These are phyloP conservation scores for Leptodontidium sp. DNA, from an alignment of 2,329 filamentous ascomycete species.

Conservation along the genomic window DNA sequence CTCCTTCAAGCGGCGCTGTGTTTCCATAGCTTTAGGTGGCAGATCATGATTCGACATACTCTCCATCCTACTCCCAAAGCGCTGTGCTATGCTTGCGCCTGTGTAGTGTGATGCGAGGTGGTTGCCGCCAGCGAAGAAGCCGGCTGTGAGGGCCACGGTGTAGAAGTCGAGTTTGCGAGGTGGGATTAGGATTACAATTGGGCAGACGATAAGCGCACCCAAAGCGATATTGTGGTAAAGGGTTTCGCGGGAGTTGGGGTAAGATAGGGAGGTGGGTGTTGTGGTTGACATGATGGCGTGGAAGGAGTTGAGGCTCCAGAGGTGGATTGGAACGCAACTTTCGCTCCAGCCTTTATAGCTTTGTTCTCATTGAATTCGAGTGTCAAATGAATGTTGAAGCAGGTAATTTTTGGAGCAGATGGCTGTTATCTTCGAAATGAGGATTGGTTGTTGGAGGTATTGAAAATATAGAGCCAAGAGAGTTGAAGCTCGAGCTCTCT, in stretches of 20 bases:
- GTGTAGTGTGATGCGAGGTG: constrained; percentile 44
- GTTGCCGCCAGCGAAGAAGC: constrained; percentile 44
- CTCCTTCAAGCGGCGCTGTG: constrained; percentile 37
- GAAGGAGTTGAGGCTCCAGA: neutral
- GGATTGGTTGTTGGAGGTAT: no score
- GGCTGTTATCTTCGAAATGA: no score
- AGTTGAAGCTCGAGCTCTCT: no score
- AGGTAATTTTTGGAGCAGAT: no score
- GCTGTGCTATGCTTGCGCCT: constrained; percentile 39
- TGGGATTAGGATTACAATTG: constrained; percentile 61
- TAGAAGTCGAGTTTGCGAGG: constrained; percentile 69
- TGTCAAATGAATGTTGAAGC: no score
- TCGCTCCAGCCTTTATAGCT: no score
- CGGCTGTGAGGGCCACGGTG: constrained; percentile 60
- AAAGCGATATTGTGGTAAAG: constrained; percentile 49
- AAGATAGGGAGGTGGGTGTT: constrained; percentile 19
- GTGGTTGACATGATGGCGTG: constrained; percentile 27
- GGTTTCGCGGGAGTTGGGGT: constrained; percentile 16
- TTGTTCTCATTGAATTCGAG: no score
- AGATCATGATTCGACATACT: constrained; percentile 22
- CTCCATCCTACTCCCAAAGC: constrained; percentile 31
- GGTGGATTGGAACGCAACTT: no score
- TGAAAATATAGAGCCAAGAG: no score
- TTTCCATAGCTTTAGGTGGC: constrained; percentile 39
- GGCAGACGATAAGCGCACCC: constrained; percentile 59